Conservation (phyloP, 148 eudicot species). For the Amaranthus palmeri region DNA sequence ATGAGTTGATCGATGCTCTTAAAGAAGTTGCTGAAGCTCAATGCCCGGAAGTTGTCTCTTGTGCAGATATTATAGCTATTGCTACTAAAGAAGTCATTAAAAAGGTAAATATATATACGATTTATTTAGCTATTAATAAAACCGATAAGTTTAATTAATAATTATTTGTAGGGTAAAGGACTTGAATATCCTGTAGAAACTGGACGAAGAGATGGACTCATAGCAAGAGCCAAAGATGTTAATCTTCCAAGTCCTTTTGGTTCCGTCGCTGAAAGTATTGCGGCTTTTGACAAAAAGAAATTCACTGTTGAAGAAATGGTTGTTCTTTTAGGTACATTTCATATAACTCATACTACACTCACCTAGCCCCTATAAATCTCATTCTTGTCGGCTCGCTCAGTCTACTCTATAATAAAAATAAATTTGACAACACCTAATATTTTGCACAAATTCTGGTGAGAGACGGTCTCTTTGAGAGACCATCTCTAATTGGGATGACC, state of each 20-base stretch:
- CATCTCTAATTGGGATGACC: no score
- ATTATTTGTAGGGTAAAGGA: conserved; percentile 22
- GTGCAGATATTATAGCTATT: conserved; percentile 27
- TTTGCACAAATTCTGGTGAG: no score
- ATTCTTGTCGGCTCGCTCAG: no score
- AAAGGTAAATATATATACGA: conserved; percentile 12
- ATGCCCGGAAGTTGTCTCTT: conserved; percentile 24
- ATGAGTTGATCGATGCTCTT: conserved; percentile 20
- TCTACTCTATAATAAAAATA: no score
- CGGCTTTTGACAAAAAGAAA: conserved; percentile 9
- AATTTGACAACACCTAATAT: no score
- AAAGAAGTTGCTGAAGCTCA: conserved; percentile 7
- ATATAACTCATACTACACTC: no score
- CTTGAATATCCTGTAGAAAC: conserved; percentile 16
- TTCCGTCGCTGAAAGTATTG: neutral
- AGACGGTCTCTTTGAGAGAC: no score
- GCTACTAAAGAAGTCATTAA: conserved; percentile 19
- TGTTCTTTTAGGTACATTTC: conserved; percentile 17
- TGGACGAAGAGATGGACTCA: conserved; percentile 28
- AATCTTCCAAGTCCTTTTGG: conserved; percentile 26
- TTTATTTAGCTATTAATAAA: no score
- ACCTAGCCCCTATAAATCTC: no score
- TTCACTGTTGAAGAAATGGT: conserved; percentile 22
- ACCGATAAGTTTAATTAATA: no score
- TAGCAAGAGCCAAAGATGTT: conserved; percentile 9